These are phyloP conservation scores for Kodamaea leandrae DNA, from an alignment of 805 yeast genomes.

Conservation along the genomic window DNA sequence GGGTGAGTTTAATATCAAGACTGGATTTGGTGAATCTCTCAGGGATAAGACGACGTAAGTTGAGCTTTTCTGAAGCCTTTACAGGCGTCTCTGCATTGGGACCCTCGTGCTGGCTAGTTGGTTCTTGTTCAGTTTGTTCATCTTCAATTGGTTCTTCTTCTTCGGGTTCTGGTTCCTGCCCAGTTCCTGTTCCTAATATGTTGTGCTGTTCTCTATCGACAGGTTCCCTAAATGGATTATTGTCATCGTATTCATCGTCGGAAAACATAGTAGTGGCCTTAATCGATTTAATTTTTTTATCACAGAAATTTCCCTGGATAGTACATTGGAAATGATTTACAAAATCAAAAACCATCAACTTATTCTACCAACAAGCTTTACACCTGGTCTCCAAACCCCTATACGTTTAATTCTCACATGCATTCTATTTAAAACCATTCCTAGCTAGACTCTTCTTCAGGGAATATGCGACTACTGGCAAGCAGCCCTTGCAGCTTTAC, in stretches of 20 bases:
- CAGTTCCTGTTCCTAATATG: neutral
- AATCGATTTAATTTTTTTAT: too few species aligned
- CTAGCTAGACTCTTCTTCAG: too few species aligned
- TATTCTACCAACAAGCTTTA: too few species aligned
- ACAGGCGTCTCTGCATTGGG: neutral
- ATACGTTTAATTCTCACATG: too few species aligned
- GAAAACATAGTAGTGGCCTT: constrained; percentile 8
- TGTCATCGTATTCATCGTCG: constrained; percentile 37
- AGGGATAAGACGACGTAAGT: constrained; percentile 47
- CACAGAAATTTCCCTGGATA: too few species aligned
- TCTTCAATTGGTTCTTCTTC: constrained; percentile 9
- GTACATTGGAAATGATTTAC: too few species aligned
- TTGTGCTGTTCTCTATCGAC: constrained; percentile 8
- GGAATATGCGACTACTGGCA: too few species aligned
- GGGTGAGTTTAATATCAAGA: constrained; percentile 56
- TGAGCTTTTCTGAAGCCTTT: constrained; percentile 1
- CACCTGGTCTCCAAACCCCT: too few species aligned
- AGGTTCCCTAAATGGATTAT: constrained; percentile 43
- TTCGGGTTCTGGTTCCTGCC: constrained; percentile 4
- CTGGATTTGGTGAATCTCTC: constrained; percentile 46
- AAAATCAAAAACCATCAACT: too few species aligned
- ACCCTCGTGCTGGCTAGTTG: neutral
- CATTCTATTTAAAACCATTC: too few species aligned
- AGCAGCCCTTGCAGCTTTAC: neutral
- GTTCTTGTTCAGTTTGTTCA: constrained; percentile 19